Base-by-base conservation (phyloP, 441 rosid genomes). In the Hura crepitans region DNA sequence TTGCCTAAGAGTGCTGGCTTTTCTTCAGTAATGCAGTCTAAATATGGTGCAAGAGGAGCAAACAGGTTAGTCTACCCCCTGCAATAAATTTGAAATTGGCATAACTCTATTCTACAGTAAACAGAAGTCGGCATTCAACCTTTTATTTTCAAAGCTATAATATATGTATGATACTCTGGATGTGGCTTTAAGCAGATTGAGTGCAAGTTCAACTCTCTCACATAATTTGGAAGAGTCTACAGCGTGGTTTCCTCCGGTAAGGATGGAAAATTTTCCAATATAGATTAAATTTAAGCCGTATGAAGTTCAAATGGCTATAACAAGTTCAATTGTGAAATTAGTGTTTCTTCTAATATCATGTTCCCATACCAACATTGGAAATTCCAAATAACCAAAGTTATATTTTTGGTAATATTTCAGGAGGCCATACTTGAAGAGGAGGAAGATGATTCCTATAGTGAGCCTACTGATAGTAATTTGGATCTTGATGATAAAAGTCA, bases 1-100 rank as follows among this genome's bases (percentile, higher is more conserved):
- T 74, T 88, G 75, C 91, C 87, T 0, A 85, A 80, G 72, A 85
- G 79, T 69, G 85, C 86, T 0, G 90, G 86, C 28, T 82, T 86
- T 75, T 81, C 81, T 1, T 76, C 83, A 0, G 65, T 79, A 71
- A 63, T 73, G 39, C 77, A 72, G 68, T 68, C 83, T 37, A 81
- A 80, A 76, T 25, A 76, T 13, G 69, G 60, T 23, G 54, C 28
- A 15, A 66, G 67, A 59, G 75, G 66, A 66, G 72, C 63, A 27
- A 77, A 71, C 81, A 81, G 90, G 89, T 85, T 33, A 70, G 81
- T 69, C 62, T 62, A 50, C 53, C 53, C 6, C 37, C 54, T 28
- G 6, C 39, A 9, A 17, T 18, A 57, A 37, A 18, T 49, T 61
- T 47, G 15, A 37, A 31, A 59, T 6, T 47, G 47, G 28, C 49